Evolutionary conservation across 352 stramenopile species (phyloP).

Genomic region (Pythium sukuiense): DNA sequence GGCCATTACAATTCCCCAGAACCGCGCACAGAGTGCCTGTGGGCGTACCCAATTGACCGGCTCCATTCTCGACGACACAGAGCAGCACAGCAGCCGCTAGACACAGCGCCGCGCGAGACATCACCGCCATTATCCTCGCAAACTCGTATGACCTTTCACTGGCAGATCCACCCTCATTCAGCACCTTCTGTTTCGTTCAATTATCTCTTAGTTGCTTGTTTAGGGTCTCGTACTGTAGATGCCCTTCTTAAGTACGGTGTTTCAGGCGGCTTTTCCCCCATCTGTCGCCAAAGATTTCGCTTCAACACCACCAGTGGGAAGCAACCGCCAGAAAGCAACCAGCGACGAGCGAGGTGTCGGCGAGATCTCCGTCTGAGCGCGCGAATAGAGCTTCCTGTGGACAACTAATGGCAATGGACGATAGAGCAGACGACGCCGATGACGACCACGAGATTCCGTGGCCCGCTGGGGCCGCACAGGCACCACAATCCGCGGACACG

Average conservation of each 20-base stretch:
- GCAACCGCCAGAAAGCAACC: not conserved
- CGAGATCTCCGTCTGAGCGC: not conserved
- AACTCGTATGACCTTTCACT: conserved; percentile 1
- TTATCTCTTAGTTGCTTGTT: not conserved
- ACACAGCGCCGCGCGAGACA: not conserved
- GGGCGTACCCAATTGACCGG: conserved; percentile 48
- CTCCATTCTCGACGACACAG: conserved; percentile 3
- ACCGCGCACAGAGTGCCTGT: conserved; percentile 74
- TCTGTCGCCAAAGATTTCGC: conserved; percentile 32
- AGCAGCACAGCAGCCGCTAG: not conserved
- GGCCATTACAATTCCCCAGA: conserved; percentile 87
- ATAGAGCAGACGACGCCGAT: not conserved
- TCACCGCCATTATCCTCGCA: not conserved
- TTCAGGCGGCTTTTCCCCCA: conserved; percentile 21
- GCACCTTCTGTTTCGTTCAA: not conserved
- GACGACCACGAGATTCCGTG: conserved; percentile 1
- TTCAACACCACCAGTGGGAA: conserved; percentile 26
- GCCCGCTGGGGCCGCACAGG: not conserved
- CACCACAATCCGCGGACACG: conserved; percentile 15
- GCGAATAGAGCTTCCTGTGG: not conserved
- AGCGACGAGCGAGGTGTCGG: not conserved
- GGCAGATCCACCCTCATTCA: not conserved
- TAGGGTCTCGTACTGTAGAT: not conserved
- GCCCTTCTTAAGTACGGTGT: not conserved
- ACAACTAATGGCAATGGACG: not conserved